phyloP scores from a whole-genome alignment of 2,329 filamentous ascomycete species.

The Diplocarpon mali region DNA sequence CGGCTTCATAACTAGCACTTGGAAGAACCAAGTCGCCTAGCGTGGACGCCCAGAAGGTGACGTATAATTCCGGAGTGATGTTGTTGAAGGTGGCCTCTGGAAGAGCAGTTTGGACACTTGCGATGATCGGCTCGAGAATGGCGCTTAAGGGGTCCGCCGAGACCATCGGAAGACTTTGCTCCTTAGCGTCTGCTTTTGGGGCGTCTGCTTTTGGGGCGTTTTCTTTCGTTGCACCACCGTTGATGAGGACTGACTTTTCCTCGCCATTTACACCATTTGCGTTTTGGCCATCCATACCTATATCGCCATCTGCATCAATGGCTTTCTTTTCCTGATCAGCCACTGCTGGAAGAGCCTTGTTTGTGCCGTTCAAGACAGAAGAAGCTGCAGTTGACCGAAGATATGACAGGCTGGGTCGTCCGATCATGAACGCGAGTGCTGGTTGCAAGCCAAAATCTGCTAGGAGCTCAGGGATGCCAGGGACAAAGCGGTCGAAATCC shows the following conservation, averaged over 20 bases:
- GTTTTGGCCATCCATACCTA: slow-evolving; percentile 22
- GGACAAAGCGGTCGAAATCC: slow-evolving; percentile 70
- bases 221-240: neutral
- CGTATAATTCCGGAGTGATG: slow-evolving; percentile 72
- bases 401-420: slow-evolving; percentile 60
- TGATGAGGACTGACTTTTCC: slow-evolving; percentile 5
- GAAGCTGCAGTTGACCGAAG: slow-evolving; percentile 35
- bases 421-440: slow-evolving; percentile 75
- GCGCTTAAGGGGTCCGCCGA: slow-evolving; percentile 43
- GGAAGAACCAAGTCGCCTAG: slow-evolving; percentile 73
- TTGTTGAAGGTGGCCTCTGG: slow-evolving; percentile 54
- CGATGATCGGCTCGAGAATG: slow-evolving; percentile 63
- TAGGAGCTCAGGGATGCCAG: slow-evolving; percentile 63
- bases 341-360: slow-evolving; percentile 8
- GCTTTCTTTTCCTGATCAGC: slow-evolving; percentile 6
- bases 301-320: slow-evolving; percentile 46
- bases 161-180: slow-evolving; percentile 24
- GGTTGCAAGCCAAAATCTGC: slow-evolving; percentile 69
- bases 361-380: slow-evolving; percentile 16
- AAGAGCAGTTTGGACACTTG: slow-evolving; percentile 50
- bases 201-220: slow-evolving; percentile 24
- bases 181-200: slow-evolving; percentile 31
- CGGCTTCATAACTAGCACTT: slow-evolving; percentile 64
- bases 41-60: slow-evolving; percentile 85
- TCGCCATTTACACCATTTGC: slow-evolving; percentile 5